Percentiles rank a stretch among this genome's conserved stretches.
Conservation (phyloP, 2,329 filamentous ascomycete genomes). For the Atkinsonella hypoxylon region DNA sequence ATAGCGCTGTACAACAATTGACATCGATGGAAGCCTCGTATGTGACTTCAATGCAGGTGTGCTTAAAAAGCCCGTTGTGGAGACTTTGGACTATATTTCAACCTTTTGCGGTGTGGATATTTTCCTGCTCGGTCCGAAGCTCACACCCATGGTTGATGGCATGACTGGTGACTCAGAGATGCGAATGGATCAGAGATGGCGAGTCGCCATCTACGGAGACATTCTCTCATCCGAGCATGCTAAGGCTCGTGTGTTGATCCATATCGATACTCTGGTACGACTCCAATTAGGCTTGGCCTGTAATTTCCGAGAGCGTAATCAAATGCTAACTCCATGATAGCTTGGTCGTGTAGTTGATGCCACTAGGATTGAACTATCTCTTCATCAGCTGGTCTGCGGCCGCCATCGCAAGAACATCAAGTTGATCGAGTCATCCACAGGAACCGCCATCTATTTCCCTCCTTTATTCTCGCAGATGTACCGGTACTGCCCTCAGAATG, state of each 20-base stretch:
- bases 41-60: slow-evolving; percentile 58
- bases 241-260: slow-evolving; percentile 89
- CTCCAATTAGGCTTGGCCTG: background rate
- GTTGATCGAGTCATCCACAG: slow-evolving; percentile 87
- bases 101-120: slow-evolving; percentile 90
- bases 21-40: slow-evolving; percentile 84
- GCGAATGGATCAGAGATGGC: slow-evolving; percentile 79
- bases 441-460: slow-evolving; percentile 96
- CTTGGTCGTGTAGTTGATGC: slow-evolving; percentile 65
- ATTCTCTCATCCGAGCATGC: slow-evolving; percentile 92
- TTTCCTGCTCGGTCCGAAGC: slow-evolving; percentile 84
- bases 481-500: slow-evolving; percentile 75
- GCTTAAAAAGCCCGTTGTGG: slow-evolving; percentile 63
- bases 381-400: slow-evolving; percentile 87
- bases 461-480: slow-evolving; percentile 87
- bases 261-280: slow-evolving; percentile 83
- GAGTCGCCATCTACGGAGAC: slow-evolving; percentile 90
- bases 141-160: slow-evolving; percentile 63
- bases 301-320: background rate
- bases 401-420: slow-evolving; percentile 96
- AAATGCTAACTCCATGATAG: slow-evolving; percentile 24
- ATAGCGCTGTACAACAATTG: slow-evolving; percentile 77
- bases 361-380: slow-evolving; percentile 69
- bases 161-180: slow-evolving; percentile 70
- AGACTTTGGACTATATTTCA: slow-evolving; percentile 78